Evolutionary conservation across 345 rosid species (phyloP), one percentile per base, ranked within the genome.

Genomic region (Bruguiera sexangula): DNA sequence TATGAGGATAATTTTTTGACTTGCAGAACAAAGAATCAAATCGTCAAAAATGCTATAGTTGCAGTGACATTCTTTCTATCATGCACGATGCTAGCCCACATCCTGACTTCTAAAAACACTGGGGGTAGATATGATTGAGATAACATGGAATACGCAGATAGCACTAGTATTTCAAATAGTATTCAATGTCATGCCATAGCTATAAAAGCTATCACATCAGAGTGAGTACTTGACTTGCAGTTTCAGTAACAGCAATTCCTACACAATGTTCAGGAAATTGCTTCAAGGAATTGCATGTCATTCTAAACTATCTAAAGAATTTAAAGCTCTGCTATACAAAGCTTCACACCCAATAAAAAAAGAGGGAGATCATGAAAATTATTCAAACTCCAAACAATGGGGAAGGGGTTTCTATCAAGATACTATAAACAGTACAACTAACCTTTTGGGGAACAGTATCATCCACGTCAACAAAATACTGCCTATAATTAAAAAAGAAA

Each of bases 371-470:
- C 27, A 54, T 54, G 10, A 5, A 22, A 21, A 21, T 18, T 22
- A 24, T 54, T n/a, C 13, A n/a, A 54, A 21, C 27, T 2, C 16
- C 10, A 54, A 21, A 54, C 64, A 5, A 61, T 43, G 11, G 24
- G 3, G 15, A 46, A 36, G 9, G 6, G 51, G 29, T n/a, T 36
- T 32, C 9, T 6, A 24, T 7, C 37, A 8, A 63, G 30, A 29
- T 15, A 57, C 9, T 5, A 36, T 29, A 46, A 46, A 34, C 59
- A 58, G 46, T 6, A 7, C 8, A 75, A 46, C 76, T 64, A 67
- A 82, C 85, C 80, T 70, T 76, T 65, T 76, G 79, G 21, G 85
- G 67, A 60, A 82, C 85, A 46, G 64, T 68, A 22, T 58, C 85
- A 32, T 82, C 82, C 63, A 6, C 3, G 50, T 82, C 15, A 34